Evolutionary conservation across 2,329 filamentous ascomycete species (phyloP).

Genomic region (Mycocentrospora acerina): DNA sequence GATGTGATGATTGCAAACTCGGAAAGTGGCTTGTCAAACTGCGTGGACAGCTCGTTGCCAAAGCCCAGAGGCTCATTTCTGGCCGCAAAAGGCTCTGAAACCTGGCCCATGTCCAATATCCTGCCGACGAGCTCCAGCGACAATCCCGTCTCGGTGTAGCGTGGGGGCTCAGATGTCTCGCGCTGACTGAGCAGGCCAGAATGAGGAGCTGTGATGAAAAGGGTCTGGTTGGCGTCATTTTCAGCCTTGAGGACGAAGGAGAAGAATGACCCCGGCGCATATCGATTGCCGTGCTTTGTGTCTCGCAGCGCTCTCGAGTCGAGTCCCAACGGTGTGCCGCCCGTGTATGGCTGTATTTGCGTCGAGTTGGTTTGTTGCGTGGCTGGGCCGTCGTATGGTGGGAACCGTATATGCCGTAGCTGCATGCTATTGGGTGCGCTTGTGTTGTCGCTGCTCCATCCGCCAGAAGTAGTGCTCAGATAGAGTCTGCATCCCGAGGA

Average conservation of each 20-base stretch:
- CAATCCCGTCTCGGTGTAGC: slow-evolving; percentile 76
- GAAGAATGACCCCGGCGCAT: slow-evolving; percentile 87
- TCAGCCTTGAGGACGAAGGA: slow-evolving; percentile 72
- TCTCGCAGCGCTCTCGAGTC: slow-evolving; percentile 29
- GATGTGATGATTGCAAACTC: slow-evolving; percentile 93
- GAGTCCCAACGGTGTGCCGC: slow-evolving; percentile 24
- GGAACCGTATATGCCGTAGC: slow-evolving; percentile 94
- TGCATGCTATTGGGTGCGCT: slow-evolving; percentile 92
- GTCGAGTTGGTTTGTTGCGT: slow-evolving; percentile 23
- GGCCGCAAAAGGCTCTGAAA: slow-evolving; percentile 66
- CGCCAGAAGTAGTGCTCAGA: slow-evolving; percentile 82
- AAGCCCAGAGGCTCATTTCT: slow-evolving; percentile 73
- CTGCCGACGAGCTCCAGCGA: slow-evolving; percentile 75
- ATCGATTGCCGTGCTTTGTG: slow-evolving; percentile 58
- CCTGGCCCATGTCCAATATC: slow-evolving; percentile 76
- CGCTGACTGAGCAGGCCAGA: slow-evolving; percentile 74
- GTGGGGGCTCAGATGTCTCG: slow-evolving; percentile 55
- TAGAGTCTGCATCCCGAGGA: slow-evolving; percentile 89
- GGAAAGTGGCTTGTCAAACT: slow-evolving; percentile 79
- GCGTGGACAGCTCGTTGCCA: slow-evolving; percentile 93
- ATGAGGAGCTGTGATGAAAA: slow-evolving; percentile 88
- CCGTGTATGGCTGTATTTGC: slow-evolving; percentile 35
- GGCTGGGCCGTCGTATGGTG: slow-evolving; percentile 56
- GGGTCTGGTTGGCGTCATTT: slow-evolving; percentile 60
- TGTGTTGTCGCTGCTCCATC: slow-evolving; percentile 62